phyloP scores from a whole-genome alignment of 2,329 filamentous ascomycete species.

The Fusarium newnesense region DNA sequence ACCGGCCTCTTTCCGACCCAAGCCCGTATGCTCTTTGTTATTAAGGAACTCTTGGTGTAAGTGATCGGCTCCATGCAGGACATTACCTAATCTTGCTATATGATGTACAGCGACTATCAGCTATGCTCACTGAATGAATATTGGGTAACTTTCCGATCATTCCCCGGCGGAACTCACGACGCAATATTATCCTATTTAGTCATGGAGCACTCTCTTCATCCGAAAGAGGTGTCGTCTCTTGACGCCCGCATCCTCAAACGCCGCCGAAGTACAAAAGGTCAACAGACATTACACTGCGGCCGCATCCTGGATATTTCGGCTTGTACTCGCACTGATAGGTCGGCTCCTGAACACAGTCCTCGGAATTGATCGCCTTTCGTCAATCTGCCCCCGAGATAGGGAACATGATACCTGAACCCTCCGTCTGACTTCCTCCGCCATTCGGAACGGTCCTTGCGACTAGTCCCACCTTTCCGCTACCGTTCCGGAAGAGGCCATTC shows the following conservation, averaged over 20 bases:
- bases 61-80: neutral
- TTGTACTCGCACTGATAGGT: neutral
- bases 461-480: accelerated
- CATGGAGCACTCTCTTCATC: neutral
- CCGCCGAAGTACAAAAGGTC: neutral
- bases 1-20: neutral
- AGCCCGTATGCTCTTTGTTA: neutral
- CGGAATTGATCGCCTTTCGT: neutral
- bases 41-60: accelerated
- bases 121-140: accelerated
- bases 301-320: neutral
- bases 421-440: neutral
- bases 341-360: neutral
- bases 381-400: neutral
- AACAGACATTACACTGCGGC: neutral
- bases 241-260: neutral
- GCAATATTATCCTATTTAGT: neutral
- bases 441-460: neutral
- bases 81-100: neutral
- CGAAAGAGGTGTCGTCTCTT: neutral
- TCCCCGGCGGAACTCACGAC: neutral
- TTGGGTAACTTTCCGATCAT: neutral
- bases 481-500: neutral
- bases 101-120: neutral
- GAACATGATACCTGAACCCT: neutral